A percentile compares a stretch with the other conserved stretches of the same genome.
Evolutionary conservation across 1,284 basidiomycete species (phyloP).

Genomic region (Mycena sp.): DNA sequence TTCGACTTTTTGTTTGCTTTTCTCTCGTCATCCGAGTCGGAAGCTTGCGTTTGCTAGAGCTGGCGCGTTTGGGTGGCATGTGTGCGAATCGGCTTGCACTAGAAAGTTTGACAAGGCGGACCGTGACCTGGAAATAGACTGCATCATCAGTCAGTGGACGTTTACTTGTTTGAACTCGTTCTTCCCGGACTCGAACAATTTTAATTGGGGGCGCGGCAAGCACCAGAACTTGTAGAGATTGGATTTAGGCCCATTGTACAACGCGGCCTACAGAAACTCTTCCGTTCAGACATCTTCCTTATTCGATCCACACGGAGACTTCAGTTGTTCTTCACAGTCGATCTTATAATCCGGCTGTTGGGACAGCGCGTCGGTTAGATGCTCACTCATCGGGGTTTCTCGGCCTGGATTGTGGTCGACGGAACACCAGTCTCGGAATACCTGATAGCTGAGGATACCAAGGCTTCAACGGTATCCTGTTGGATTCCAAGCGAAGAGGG

Average conservation of each 20-base stretch:
- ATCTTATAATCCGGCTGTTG: no score
- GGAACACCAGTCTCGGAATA: constrained; percentile 60
- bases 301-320: no score
- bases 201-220: no score
- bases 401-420: constrained; percentile 69
- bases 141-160: no score
- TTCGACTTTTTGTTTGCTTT: constrained; percentile 41
- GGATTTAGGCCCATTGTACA: no score
- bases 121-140: no score
- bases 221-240: no score
- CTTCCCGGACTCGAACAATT: no score
- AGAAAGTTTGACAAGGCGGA: neutral
- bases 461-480: constrained; percentile 59
- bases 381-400: constrained; percentile 67
- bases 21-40: constrained; percentile 35
- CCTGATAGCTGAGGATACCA: constrained; percentile 54
- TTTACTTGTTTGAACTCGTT: no score
- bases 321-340: no score
- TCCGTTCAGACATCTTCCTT: no score
- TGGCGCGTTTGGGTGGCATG: constrained; percentile 48
- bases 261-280: no score
- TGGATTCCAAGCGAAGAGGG: constrained; percentile 70
- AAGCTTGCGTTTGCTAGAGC: constrained; percentile 44
- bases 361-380: neutral
- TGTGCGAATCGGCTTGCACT: neutral